These are phyloP conservation scores for Leccinum solheimii DNA, from an alignment of 1,284 basidiomycete genomes.

Conservation along the genomic window DNA sequence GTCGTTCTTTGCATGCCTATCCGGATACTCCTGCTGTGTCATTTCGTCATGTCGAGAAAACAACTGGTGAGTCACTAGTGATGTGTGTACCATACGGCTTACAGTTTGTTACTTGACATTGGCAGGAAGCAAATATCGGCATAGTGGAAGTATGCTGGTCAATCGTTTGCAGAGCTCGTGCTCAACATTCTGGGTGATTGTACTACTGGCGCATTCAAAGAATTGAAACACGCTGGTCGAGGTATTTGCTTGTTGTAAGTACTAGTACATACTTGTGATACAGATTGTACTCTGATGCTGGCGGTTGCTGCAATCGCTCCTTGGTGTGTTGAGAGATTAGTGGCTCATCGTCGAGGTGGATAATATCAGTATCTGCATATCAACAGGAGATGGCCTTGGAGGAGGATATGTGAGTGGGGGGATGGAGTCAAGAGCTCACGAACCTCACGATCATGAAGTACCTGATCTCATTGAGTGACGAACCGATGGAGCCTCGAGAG, in stretches of 20 bases:
- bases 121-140: no score
- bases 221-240: no score
- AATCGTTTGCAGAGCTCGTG: not conserved
- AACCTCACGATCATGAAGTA: no score
- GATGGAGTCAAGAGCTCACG: no score
- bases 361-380: no score
- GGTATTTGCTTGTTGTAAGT: no score
- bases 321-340: slow-evolving; percentile 9
- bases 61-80: not conserved
- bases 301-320: slow-evolving; percentile 22
- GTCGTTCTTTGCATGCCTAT: not conserved
- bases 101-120: not conserved
- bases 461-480: no score
- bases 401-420: no score
- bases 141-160: not conserved
- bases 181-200: not conserved
- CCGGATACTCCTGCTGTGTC: not conserved
- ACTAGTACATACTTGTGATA: slow-evolving; percentile 46
- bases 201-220: no score
- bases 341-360: not conserved
- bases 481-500: no score
- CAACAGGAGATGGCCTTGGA: no score
- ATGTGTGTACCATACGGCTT: not conserved
- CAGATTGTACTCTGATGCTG: slow-evolving; percentile 82
- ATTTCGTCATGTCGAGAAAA: not conserved